phyloP scores from a whole-genome alignment of 768 basidiomycete species.

The Auricularia cornea region DNA sequence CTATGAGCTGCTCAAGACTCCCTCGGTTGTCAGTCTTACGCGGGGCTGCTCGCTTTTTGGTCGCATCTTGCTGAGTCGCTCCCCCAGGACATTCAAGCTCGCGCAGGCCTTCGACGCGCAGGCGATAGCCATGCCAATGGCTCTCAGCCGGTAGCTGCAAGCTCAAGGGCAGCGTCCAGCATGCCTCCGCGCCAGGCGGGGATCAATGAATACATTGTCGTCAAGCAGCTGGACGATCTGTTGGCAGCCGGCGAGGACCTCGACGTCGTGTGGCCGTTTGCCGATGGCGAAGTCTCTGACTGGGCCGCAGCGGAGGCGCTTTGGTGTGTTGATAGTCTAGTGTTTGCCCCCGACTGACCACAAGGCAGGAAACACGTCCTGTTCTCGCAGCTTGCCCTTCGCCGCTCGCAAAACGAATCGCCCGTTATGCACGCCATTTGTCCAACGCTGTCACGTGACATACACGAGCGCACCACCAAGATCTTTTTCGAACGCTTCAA shows the following conservation, averaged over 20 bases:
- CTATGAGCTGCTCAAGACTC: slow-evolving; percentile 66
- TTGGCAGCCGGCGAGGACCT: slow-evolving; percentile 66
- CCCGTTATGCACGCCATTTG: slow-evolving; percentile 70
- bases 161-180: slow-evolving; percentile 71
- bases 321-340: slow-evolving; percentile 48
- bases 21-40: slow-evolving; percentile 58
- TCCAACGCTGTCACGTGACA: slow-evolving; percentile 53
- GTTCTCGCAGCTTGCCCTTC: slow-evolving; percentile 63
- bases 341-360: background rate
- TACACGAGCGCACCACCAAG: slow-evolving; percentile 68
- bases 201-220: slow-evolving; percentile 77
- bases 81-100: slow-evolving; percentile 64
- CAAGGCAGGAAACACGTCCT: slow-evolving; percentile 70
- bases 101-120: slow-evolving; percentile 57
- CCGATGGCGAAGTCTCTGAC: slow-evolving; percentile 60
- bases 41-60: background rate
- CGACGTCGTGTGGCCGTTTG: slow-evolving; percentile 74
- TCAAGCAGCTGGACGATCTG: slow-evolving; percentile 71
- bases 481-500: slow-evolving; percentile 92
- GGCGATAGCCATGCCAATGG: background rate
- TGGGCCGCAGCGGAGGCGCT: slow-evolving; percentile 85
- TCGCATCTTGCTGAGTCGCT: slow-evolving; percentile 4
- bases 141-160: slow-evolving; percentile 49
- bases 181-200: slow-evolving; percentile 34
- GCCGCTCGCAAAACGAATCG: slow-evolving; percentile 81